Evolutionary conservation across 108 stramenopile species (phyloP), one percentile per base, ranked within the genome.

Genomic region (Aurantiochytrium sp.): DNA sequence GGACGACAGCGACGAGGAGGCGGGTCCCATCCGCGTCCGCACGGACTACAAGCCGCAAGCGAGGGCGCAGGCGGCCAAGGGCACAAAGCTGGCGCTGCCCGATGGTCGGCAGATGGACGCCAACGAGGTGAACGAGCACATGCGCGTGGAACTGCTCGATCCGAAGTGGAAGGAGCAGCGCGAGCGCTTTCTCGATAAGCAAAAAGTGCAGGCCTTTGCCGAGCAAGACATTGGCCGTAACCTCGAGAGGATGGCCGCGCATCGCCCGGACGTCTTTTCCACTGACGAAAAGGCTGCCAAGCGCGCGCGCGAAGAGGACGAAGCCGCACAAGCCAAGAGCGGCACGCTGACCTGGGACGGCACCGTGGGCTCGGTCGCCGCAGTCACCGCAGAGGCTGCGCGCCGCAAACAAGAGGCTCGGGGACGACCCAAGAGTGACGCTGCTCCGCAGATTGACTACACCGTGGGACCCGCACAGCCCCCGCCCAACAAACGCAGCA

Each of bases 81-180:
- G 12, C n/a, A 81, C 73, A 6, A 81, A 81, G 30, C 39, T 81
- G 0, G 45, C 73, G 10, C 73, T 81, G 12, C 73, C 73, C 19
- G 73, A 81, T 42, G 73, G 73, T 42, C 36, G 73, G 6, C 24
- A 48, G 12, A 81, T 81, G 39, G 45, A 48, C 2, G 73, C 39
- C 73, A 81, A 81, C 12, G 45, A 48, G 6, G 42, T 81, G 42
- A 81, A 81, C 30, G 73, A 81, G 73, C 73, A 81, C 30, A 48
- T 81, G 42, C 73, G 73, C 30, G 39, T 39, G 17, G 73, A 81
- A 42, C 45, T 81, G 42, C 12, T 81, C 32, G 73, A 81, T 81
- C 73, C 73, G 10, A 81, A 81, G 39, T 81, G 73, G 73, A 81
- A 81, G 45, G 73, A 81, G 1, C 73, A 81, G 45, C 12, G 39